Conservation (phyloP, 176 grass and related monocot species). For the Musa itinerans region DNA sequence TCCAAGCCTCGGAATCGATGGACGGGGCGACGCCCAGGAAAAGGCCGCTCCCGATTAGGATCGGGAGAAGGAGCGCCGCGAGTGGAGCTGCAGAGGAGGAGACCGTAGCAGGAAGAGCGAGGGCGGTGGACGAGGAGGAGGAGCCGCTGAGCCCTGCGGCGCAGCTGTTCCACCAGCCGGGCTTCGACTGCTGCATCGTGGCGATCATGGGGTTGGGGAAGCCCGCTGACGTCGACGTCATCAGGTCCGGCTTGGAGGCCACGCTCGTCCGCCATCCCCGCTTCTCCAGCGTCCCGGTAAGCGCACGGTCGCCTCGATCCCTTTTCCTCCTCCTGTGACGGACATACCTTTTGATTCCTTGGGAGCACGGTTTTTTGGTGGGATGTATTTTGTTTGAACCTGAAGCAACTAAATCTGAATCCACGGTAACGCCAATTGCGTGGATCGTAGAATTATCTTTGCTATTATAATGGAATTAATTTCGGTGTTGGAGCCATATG, state of each 20-base stretch:
- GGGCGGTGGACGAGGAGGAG: not conserved
- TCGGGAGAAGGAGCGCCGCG: no score
- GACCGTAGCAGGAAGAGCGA: not conserved
- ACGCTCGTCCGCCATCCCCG: constrained; percentile 63
- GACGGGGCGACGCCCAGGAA: not conserved
- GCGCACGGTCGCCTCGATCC: not conserved
- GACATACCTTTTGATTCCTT: no score
- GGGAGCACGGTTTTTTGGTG: no score
- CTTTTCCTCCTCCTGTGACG: no score
- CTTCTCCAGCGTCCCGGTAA: constrained; percentile 85
- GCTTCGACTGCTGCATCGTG: constrained; percentile 80
- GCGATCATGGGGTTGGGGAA: constrained; percentile 36
- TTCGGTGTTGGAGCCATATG: no score
- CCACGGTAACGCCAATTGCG: no score
- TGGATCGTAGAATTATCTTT: no score
- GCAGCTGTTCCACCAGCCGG: constrained; percentile 56
- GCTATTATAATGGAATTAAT: no score
- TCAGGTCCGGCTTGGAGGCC: constrained; percentile 43
- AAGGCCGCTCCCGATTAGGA: not conserved
- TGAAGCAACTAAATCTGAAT: no score
- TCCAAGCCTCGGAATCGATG: not conserved
- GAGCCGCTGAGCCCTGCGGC: constrained; percentile 70
- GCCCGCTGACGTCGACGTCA: constrained; percentile 29
- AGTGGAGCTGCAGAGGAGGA: not conserved
- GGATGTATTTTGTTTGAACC: no score